Conservation (phyloP, 1,139 yeast species). For the Spathaspora sp. region DNA sequence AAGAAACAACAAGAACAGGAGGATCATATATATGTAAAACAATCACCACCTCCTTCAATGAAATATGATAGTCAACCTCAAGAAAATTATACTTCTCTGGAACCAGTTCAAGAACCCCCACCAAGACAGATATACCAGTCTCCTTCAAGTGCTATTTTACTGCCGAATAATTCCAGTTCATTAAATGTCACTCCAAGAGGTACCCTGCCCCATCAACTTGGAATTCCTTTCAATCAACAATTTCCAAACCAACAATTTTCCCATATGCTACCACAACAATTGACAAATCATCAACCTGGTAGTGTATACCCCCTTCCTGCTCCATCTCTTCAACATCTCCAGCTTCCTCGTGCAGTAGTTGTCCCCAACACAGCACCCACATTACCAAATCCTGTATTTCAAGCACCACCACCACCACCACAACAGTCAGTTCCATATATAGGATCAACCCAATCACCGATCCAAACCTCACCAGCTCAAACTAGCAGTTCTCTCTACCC, state of each 20-base stretch:
- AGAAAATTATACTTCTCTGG: background rate
- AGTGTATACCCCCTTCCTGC: constrained; percentile 1
- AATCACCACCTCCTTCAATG: constrained; percentile 1
- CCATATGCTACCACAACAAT: constrained; percentile 3
- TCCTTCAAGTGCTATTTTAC: background rate
- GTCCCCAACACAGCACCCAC: background rate
- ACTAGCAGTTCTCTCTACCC: background rate
- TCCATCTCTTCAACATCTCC: constrained; percentile 3
- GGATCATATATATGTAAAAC: constrained; percentile 4
- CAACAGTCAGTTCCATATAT: background rate
- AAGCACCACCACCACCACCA: background rate
- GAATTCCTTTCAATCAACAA: background rate
- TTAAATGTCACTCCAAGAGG: background rate
- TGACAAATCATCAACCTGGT: constrained; percentile 1
- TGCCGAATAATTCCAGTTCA: background rate
- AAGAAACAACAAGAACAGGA: constrained; percentile 14
- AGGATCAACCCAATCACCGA: background rate
- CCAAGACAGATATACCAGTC: background rate
- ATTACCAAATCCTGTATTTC: background rate
- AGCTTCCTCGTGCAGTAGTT: constrained; percentile 1
- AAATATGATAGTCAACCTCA: background rate
- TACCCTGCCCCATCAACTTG: background rate
- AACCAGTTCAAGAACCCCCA: background rate
- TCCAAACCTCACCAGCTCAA: background rate
- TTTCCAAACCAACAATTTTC: background rate